Evolutionary conservation across 2,329 filamentous ascomycete genomes (phyloP).

Genomic region (Trichoderma gracile): DNA sequence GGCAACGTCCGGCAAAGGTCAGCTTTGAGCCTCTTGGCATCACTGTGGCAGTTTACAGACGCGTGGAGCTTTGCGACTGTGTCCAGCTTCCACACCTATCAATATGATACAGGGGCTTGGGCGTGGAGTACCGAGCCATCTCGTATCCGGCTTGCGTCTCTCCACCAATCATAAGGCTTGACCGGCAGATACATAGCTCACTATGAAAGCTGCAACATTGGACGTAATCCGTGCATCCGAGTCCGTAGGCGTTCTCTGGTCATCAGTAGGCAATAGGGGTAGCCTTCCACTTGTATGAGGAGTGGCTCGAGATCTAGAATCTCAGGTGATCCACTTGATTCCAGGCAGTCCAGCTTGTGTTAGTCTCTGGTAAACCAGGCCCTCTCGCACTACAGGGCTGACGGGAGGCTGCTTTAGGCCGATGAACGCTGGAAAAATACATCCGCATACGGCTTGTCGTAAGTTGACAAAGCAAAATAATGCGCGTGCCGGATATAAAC

Average conservation of each 20-base stretch:
- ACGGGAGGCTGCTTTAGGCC: too few relatives aligned
- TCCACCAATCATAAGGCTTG: slow-evolving; percentile 6
- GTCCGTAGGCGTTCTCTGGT: not conserved
- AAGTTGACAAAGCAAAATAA: too few relatives aligned
- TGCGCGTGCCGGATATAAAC: too few relatives aligned
- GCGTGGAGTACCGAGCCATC: slow-evolving; percentile 4
- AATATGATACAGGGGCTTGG: slow-evolving; percentile 14
- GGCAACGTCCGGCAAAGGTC: not conserved
- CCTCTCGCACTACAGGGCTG: too few relatives aligned
- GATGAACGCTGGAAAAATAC: too few relatives aligned
- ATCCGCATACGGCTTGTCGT: too few relatives aligned
- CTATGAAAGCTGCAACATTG: not conserved
- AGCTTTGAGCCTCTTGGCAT: not conserved
- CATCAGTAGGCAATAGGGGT: not conserved
- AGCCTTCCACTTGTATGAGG: not conserved
- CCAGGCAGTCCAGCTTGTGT: too few relatives aligned
- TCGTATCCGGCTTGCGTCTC: slow-evolving; percentile 11
- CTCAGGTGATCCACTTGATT: not conserved
- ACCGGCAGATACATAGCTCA: slow-evolving; percentile 1
- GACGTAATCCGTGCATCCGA: too few relatives aligned
- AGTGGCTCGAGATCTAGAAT: not conserved
- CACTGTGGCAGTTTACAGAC: not conserved
- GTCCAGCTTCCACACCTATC: not conserved
- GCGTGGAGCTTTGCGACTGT: not conserved
- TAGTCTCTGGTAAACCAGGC: too few relatives aligned